These are phyloP conservation scores for Plasmodium coatneyi DNA, from an alignment of 169 alveolate genomes.

Conservation along the genomic window DNA sequence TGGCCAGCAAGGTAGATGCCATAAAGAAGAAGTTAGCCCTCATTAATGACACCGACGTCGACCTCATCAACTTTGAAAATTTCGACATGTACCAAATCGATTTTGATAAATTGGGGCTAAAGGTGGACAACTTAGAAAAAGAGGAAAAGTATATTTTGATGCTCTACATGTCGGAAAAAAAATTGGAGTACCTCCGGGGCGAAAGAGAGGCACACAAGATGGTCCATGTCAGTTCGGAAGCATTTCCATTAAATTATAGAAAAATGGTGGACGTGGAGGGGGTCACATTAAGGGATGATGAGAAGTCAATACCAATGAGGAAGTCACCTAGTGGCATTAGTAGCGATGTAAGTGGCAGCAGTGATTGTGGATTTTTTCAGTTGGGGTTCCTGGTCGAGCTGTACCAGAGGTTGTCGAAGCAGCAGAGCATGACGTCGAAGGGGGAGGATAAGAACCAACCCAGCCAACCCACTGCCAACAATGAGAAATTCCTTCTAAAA, in stretches of 20 bases:
- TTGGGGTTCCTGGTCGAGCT: not conserved
- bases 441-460: not conserved
- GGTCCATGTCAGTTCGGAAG: not conserved
- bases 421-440: not conserved
- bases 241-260: not conserved
- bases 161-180: conserved; percentile 57
- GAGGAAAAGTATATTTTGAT: conserved; percentile 69
- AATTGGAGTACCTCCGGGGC: not conserved
- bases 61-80: conserved; percentile 12
- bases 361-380: not conserved
- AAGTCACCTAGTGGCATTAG: not conserved
- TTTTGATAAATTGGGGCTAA: conserved; percentile 55
- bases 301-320: not conserved
- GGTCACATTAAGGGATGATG: not conserved
- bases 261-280: not conserved
- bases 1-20: conserved; percentile 5
- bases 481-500: conserved; percentile 16
- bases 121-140: conserved; percentile 32
- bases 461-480: not conserved
- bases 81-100: conserved; percentile 60
- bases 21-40: conserved; percentile 19
- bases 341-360: not conserved
- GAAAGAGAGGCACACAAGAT: conserved; percentile 7
- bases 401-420: not conserved
- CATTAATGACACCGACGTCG: conserved; percentile 36